phyloP scores from a whole-genome alignment of 2,329 filamentous ascomycete species.

The Trichoderma koningii region DNA sequence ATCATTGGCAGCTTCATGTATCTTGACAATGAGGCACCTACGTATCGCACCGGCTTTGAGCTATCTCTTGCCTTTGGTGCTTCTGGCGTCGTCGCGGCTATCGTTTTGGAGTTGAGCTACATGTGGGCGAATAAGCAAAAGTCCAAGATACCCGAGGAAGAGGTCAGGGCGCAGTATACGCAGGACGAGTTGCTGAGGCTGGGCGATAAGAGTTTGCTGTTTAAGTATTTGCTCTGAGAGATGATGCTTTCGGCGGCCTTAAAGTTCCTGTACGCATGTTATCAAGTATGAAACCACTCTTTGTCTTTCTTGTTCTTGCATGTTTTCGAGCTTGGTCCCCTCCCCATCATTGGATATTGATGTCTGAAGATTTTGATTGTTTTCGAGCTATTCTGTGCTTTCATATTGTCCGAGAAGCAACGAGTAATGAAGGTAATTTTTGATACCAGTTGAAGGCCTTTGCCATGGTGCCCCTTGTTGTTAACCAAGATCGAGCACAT shows the following conservation, averaged over 20 bases:
- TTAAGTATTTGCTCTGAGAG: conserved; percentile 32
- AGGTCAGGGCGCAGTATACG: conserved; percentile 33
- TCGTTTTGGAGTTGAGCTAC: conserved; percentile 38
- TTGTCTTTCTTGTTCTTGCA: too few species aligned
- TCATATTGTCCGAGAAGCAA: too few species aligned
- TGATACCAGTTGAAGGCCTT: too few species aligned
- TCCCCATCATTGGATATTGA: too few species aligned
- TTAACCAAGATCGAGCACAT: too few species aligned
- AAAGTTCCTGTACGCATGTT: neutral
- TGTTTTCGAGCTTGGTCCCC: too few species aligned
- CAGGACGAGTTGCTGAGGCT: conserved; percentile 37
- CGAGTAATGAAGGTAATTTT: too few species aligned
- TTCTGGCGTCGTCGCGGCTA: conserved; percentile 35
- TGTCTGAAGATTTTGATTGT: too few species aligned
- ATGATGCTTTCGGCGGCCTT: neutral
- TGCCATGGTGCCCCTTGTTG: too few species aligned
- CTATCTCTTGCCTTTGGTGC: conserved; percentile 39
- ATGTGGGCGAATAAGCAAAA: conserved; percentile 36
- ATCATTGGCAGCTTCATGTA: conserved; percentile 46
- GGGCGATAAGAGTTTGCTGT: conserved; percentile 41
- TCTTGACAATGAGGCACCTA: conserved; percentile 39
- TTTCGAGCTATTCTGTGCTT: too few species aligned
- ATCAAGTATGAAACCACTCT: too few species aligned
- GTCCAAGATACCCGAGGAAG: conserved; percentile 34
- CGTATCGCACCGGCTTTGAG: conserved; percentile 42